phyloP scores from a whole-genome alignment of 345 rosid species.

The Eucalyptus polyanthemos region DNA sequence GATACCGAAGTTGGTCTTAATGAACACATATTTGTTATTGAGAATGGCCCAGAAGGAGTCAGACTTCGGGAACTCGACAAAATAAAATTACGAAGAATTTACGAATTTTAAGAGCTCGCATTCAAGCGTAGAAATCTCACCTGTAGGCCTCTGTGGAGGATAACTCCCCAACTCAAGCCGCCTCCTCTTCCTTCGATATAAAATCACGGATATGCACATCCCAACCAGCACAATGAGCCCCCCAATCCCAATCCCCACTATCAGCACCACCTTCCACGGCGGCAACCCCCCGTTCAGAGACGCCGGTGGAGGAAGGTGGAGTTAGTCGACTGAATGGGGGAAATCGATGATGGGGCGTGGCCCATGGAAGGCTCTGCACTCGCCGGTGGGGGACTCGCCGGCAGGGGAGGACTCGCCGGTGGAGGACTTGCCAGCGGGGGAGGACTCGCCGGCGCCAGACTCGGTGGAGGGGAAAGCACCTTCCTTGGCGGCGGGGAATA shows the following conservation, averaged over 20 bases:
- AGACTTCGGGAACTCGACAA: not conserved
- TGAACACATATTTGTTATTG: not conserved
- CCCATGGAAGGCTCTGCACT: not conserved
- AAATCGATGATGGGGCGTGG: not conserved
- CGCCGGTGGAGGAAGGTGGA: not conserved
- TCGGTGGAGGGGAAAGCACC: not conserved
- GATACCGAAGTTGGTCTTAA: not conserved
- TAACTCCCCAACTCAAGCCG: not conserved
- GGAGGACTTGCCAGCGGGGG: no score
- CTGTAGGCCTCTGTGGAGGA: not conserved
- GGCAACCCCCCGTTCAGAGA: not conserved
- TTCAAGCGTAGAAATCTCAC: not conserved
- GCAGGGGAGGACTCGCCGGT: no score
- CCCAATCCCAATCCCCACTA: conserved; percentile 9
- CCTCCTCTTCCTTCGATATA: conserved; percentile 5
- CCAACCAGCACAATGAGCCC: conserved; percentile 6
- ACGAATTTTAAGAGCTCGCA: not conserved
- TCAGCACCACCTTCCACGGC: conserved; percentile 6
- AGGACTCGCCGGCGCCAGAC: not conserved
- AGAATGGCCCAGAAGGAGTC: not conserved
- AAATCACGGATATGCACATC: not conserved
- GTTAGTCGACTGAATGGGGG: not conserved
- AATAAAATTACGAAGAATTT: not conserved
- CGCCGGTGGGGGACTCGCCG: not conserved
- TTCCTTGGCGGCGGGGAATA: no score